Conservation (phyloP, 148 eudicot genomes). For the Beta vulgaris region DNA sequence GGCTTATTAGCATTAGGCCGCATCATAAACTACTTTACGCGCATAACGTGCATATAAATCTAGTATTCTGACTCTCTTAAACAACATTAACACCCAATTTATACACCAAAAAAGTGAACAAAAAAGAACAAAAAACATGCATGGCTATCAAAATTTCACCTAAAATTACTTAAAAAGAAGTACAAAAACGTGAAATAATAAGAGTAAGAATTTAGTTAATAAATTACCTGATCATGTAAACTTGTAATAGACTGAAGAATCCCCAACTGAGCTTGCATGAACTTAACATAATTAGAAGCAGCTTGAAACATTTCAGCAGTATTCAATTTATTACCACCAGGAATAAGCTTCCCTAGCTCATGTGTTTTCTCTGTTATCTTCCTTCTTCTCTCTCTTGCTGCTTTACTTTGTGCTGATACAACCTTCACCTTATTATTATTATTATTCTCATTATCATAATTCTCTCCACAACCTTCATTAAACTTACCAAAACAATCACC, state of each 20-base stretch:
- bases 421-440: neutral
- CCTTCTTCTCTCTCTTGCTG: slow-evolving; percentile 77
- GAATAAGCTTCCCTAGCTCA: slow-evolving; percentile 75
- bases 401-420: slow-evolving; percentile 52
- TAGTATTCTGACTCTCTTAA: too few species aligned
- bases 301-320: slow-evolving; percentile 81
- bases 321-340: slow-evolving; percentile 70
- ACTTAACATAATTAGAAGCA: slow-evolving; percentile 62
- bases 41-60: too few species aligned
- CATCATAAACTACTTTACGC: too few species aligned
- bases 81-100: too few species aligned
- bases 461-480: neutral
- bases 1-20: too few species aligned
- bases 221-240: slow-evolving; percentile 6
- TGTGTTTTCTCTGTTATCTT: slow-evolving; percentile 71
- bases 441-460: neutral
- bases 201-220: neutral
- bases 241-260: slow-evolving; percentile 40
- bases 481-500: neutral
- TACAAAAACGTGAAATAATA: neutral
- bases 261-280: slow-evolving; percentile 63
- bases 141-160: neutral
- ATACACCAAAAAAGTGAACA: too few species aligned
- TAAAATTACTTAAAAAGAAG: neutral
- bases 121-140: too few species aligned